Conservation (phyloP, 768 basidiomycete species). For the Lactarius indigo region DNA sequence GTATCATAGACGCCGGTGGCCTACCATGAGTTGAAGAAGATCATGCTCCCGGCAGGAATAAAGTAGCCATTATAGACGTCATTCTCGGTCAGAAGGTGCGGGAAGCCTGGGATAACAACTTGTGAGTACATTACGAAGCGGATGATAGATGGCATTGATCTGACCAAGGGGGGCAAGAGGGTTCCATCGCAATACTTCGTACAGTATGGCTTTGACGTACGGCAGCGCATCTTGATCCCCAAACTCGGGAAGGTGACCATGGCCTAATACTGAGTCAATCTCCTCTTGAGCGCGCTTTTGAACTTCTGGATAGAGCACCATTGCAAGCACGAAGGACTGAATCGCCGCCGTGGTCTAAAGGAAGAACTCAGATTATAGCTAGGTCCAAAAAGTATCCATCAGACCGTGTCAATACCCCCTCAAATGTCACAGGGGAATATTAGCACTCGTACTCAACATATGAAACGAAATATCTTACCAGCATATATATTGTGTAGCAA, state of each 20-base stretch:
- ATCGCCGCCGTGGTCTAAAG: conserved; percentile 22
- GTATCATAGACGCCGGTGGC: not conserved
- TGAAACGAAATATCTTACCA: not conserved
- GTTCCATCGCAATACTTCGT: not conserved
- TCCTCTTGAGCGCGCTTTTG: conserved; percentile 33
- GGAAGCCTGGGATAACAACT: conserved; percentile 4
- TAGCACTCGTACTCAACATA: not conserved
- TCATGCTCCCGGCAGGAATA: conserved; percentile 8
- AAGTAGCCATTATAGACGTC: conserved; percentile 18
- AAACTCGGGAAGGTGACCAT: conserved; percentile 7
- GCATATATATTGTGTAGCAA: conserved; percentile 8
- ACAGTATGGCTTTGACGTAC: conserved; percentile 1
- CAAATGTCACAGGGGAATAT: not conserved
- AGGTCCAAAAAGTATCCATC: not conserved
- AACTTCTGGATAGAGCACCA: conserved; percentile 32
- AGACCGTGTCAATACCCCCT: conserved; percentile 19
- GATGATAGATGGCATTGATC: not conserved
- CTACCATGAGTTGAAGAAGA: conserved; percentile 15
- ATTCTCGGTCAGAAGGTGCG: conserved; percentile 10
- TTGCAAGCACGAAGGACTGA: conserved; percentile 31
- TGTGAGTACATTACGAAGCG: not conserved
- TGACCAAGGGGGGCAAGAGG: not conserved
- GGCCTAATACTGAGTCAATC: conserved; percentile 27
- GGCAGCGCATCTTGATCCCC: conserved; percentile 13
- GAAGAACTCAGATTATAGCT: not conserved